Evolutionary conservation across 768 basidiomycete genomes (phyloP).

Genomic region (Boletus pseudopeckii): DNA sequence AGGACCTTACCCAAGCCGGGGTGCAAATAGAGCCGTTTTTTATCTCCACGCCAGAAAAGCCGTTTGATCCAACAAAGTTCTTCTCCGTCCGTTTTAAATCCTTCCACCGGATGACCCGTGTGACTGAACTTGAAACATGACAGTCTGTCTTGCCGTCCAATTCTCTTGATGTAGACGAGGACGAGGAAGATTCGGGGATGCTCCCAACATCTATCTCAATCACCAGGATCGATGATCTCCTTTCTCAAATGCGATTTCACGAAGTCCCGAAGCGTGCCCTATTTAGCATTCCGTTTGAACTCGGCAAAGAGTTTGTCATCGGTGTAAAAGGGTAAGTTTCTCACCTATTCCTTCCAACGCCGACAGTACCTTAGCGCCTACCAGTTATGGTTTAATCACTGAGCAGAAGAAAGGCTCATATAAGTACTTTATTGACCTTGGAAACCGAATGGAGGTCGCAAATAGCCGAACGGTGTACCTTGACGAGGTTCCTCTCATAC

Average conservation of each 20-base stretch:
- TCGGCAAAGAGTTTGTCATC: slow-evolving; percentile 71
- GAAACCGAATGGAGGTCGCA: slow-evolving; percentile 75
- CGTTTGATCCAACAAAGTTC: slow-evolving; percentile 73
- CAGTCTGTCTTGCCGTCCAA: slow-evolving; percentile 62
- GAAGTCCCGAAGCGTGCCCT: slow-evolving; percentile 80
- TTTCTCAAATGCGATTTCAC: slow-evolving; percentile 76
- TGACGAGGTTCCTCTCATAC: slow-evolving; percentile 50
- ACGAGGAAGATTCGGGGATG: slow-evolving; percentile 48
- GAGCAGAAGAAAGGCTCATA: slow-evolving; percentile 83
- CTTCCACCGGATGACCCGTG: neutral
- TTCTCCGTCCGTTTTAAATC: slow-evolving; percentile 57
- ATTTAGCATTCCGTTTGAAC: slow-evolving; percentile 77
- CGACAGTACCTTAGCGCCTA: slow-evolving; percentile 4
- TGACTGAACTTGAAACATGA: slow-evolving; percentile 3
- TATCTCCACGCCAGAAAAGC: slow-evolving; percentile 62
- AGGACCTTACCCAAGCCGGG: slow-evolving; percentile 83
- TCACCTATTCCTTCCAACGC: neutral
- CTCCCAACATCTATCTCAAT: slow-evolving; percentile 73
- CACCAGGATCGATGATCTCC: slow-evolving; percentile 70
- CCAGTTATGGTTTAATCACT: slow-evolving; percentile 83
- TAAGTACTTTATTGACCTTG: slow-evolving; percentile 80
- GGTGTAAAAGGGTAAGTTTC: slow-evolving; percentile 73
- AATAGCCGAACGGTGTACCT: slow-evolving; percentile 66
- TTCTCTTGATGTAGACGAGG: slow-evolving; percentile 39
- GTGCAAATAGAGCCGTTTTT: slow-evolving; percentile 86